phyloP scores from a whole-genome alignment of 2,329 filamentous ascomycete genomes.

The Cercospora nicotianae region DNA sequence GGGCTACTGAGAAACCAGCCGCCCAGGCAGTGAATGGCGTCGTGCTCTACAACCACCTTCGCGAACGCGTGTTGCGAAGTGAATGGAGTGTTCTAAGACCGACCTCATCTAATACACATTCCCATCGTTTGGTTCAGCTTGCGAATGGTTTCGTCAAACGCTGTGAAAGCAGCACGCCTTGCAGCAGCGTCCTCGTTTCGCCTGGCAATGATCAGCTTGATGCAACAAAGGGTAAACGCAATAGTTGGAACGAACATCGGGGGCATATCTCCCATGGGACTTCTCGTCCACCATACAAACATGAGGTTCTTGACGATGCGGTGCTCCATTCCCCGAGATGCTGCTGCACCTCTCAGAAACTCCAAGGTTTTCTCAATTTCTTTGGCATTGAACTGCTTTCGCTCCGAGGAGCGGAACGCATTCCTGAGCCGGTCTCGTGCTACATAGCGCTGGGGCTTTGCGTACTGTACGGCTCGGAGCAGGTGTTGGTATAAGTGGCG shows the following conservation, averaged over 20 bases:
- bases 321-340: conserved; percentile 68
- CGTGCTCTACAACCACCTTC: background rate
- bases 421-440: conserved; percentile 56
- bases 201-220: conserved; percentile 1
- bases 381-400: conserved; percentile 50
- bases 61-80: background rate
- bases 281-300: conserved; percentile 9
- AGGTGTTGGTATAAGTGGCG: conserved; percentile 66
- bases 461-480: conserved; percentile 70
- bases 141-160: conserved; percentile 68
- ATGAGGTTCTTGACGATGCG: conserved; percentile 69
- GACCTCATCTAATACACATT: conserved; percentile 51
- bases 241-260: background rate
- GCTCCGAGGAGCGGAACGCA: conserved; percentile 57
- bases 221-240: too few relatives aligned
- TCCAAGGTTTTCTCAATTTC: conserved; percentile 65
- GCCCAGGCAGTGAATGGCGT: too few relatives aligned
- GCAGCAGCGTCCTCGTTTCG: conserved; percentile 15
- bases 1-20: background rate
- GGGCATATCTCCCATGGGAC: conserved; percentile 6
- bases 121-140: conserved; percentile 76
- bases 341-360: conserved; percentile 67
- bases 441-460: conserved; percentile 65
- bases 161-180: conserved; percentile 49
- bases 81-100: background rate